A percentile compares a stretch with the other conserved stretches of the same genome.
Evolutionary conservation across 331 rosid species (phyloP).

Genomic region (Malus hybrid): DNA sequence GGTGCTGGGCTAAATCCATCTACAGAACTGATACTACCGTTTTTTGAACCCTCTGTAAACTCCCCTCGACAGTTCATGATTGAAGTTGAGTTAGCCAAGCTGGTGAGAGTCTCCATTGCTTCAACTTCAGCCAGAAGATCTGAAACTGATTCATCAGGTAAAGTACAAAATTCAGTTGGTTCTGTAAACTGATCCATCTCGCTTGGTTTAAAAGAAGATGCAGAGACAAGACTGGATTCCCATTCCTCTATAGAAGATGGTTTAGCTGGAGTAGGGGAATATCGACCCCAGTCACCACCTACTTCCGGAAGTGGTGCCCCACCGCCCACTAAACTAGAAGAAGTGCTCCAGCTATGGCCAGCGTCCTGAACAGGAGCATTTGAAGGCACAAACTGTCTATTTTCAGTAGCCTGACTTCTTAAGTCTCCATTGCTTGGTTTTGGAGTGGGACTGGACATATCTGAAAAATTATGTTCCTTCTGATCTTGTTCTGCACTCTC

Average conservation of each 20-base stretch:
- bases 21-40: conserved; percentile 52
- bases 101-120: conserved; percentile 86
- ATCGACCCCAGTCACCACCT: conserved; percentile 29
- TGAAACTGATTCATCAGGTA: conserved; percentile 77
- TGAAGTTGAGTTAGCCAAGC: conserved; percentile 72
- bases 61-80: conserved; percentile 55
- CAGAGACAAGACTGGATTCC: conserved; percentile 50
- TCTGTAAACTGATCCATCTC: conserved; percentile 31
- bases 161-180: conserved; percentile 58
- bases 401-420: conserved; percentile 25
- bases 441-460: conserved; percentile 19
- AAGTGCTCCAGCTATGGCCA: conserved; percentile 54
- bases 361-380: conserved; percentile 35
- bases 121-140: conserved; percentile 97
- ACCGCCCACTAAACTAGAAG: conserved; percentile 43
- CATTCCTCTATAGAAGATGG: conserved; percentile 40
- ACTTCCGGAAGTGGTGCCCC: conserved; percentile 24
- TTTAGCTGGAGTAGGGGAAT: conserved; percentile 13
- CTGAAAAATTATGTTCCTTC: conserved; percentile 17
- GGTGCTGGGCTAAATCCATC: conserved; percentile 64
- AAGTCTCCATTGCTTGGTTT: conserved; percentile 22
- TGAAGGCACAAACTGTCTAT: conserved; percentile 28
- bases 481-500: conserved; percentile 23
- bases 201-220: conserved; percentile 38
- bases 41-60: conserved; percentile 59